Base-by-base conservation (phyloP, 2,329 filamentous ascomycete species). In the Aspergillus pseudotamarii region DNA sequence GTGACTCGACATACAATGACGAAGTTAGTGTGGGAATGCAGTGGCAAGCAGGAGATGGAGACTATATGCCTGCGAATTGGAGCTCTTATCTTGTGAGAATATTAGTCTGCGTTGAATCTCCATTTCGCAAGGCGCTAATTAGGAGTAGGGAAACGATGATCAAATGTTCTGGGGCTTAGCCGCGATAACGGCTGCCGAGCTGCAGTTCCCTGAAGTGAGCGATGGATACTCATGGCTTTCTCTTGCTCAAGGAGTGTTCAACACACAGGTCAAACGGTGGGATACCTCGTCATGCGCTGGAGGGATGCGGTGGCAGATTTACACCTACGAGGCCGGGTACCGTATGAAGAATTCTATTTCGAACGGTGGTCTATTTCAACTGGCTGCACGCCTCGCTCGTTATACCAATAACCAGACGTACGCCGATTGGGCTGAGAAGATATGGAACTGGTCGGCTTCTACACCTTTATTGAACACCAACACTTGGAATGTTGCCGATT, bases 291-390 rank as follows among this genome's bases (percentile, higher is more conserved):
- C 81, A 43, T 96, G 92, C 72, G 83, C 82, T 30, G 92, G 92
- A 64, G 93, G 92, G 6, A 79, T 95, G 55, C 83, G 87, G 61
- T 94, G 91, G 91, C 92, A 96, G 80, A 93, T 96, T 68, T 94
- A 89, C 75, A 79, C 85, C 1, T 86, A 85, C 70, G 94, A 96
- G 74, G 88, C 88, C 65, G 93, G 92, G 16, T 89, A 93, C 75
- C 84, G 88, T 72, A 95, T 96, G 85, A 95, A 94, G 79, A 94
- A 94, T 80, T 85, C 88, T n/a, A 87, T 94, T 69, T 89, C 89
- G 65, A 95, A 95, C 75, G 92, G 91, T 50, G 89, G 88, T 21
- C 87, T 95, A 74, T 94, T 96, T 77, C 90, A 94, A 72, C 83
- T 96, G 14, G 89, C 90, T 6, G 91, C 92, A 0, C 89, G 92